Base-by-base conservation (phyloP, 768 basidiomycete genomes). In the Lactarius sp. region DNA sequence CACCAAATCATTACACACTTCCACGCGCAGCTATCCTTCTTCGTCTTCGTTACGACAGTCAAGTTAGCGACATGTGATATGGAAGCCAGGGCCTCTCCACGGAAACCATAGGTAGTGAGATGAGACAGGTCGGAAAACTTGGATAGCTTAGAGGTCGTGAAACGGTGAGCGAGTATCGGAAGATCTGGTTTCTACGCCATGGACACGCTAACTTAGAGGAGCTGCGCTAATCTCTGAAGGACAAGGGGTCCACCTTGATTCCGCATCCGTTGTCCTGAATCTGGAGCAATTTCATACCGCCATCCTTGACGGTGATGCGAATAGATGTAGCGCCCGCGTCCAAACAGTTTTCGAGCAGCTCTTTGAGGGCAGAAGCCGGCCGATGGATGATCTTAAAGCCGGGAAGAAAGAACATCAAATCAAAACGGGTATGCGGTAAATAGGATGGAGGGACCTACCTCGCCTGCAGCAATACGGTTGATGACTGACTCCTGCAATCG, bases 261-360 rank as follows among this genome's bases (percentile, higher is more conserved):
- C 96, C 97, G 74, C 85, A 91, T 0, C 97, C 96, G 72, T 99
- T 97, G 71, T 99, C 97, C 70, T 94, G 91, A 57, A 98, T 95
- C 75, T 97, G 93, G 42, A 98, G 81, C 16, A 95, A 77, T 73
- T 96, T 98, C 78, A 98, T 77, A 4, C 97, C 97, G 1, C 96
- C 97, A 66, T 99, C 96, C 75, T 97, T 98, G 68, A 95, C 81
- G 0, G 86, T 91, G 57, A 98, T 79, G 44, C 88, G 86, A 71
- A 98, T 93, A 0, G 85, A 85, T 0, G 90, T 94, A 27, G 92
- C 79, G 0, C 92, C 88, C 0, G 97, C 97, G 76, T 99, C 97
- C n/a, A 99, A 80, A 22, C 87, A 82, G 69, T 99, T 98, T 75
- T 99, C 97, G 14, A 99, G 77, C 0, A 98, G 80, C 73, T 98